phyloP scores from a whole-genome alignment of 2,329 filamentous ascomycete genomes.

The Coniochaeta sp. region DNA sequence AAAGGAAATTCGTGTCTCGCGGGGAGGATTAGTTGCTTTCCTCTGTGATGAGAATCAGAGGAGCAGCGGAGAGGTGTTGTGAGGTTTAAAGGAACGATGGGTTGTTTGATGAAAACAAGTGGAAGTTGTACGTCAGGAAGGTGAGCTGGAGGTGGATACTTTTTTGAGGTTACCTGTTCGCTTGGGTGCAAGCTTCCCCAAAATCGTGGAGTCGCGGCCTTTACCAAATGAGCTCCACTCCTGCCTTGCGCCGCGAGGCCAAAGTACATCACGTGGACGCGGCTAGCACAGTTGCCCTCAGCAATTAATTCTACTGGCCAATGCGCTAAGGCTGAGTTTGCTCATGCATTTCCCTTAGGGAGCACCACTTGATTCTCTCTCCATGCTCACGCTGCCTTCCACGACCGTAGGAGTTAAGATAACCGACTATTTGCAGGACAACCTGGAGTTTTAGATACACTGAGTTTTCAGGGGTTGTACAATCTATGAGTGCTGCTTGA shows the following conservation, averaged over 20 bases:
- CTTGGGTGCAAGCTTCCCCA: not conserved
- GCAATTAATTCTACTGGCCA: too few species aligned
- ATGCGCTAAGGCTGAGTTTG: too few species aligned
- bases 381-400: too few species aligned
- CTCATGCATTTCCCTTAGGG: too few species aligned
- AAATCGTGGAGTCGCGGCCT: not conserved
- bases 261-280: not conserved
- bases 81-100: constrained; percentile 9
- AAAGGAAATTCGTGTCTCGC: constrained; percentile 1
- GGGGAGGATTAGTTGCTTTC: not conserved
- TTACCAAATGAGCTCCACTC: not conserved
- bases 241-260: constrained; percentile 1
- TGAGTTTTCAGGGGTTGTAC: too few species aligned
- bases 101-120: constrained; percentile 7
- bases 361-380: too few species aligned
- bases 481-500: too few species aligned
- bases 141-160: constrained; percentile 7
- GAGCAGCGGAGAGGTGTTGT: not conserved
- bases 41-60: constrained; percentile 3
- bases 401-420: too few species aligned
- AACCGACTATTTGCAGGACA: too few species aligned
- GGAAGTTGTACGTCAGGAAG: constrained; percentile 1
- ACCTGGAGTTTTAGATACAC: too few species aligned
- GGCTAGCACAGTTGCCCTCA: too few species aligned
- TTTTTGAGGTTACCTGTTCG: constrained; percentile 8